Evolutionary conservation across 2,329 filamentous ascomycete species (phyloP), one percentile per base, ranked within the genome.

Genomic region (Aspergillus pseudoglaucus): DNA sequence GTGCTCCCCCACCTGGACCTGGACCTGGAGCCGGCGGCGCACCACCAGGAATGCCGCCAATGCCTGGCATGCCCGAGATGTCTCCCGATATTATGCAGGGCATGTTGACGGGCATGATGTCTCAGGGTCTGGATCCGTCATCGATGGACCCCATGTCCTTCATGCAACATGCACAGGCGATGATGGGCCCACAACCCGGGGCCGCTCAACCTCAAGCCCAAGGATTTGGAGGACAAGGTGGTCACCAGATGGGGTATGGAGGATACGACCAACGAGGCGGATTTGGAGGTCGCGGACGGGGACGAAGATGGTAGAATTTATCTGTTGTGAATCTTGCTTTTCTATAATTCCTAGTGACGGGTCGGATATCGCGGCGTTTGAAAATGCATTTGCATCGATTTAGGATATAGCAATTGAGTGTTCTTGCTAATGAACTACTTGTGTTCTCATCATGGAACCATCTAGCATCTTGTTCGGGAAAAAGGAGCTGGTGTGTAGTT

Each of bases 81-180:
- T 68, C 71, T 27, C 68, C 70, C 1, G 75, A 80, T 49, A 79
- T 81, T 72, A 79, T 81, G 75, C 76, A 80, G 65, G 73, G 76
- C 51, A 80, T 82, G 75, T 70, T 81, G 52, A 68, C 73, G 25
- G 70, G 73, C 55, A 77, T 80, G 70, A 75, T 77, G 65, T 65
- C 73, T 37, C 73, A 77, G 48, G 78, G 78, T 7, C 66, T 79
- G 47, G 75, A 79, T 54, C 76, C 77, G 2, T 69, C 69, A 6
- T 68, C 74, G 42, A 75, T 80, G 70, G 76, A 79, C 54, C 77
- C 77, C 5, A 70, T 72, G 58, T 66, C 71, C 18, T 78, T 81
- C 53, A 77, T 79, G 74, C 73, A 75, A 53, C 70, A 74, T 60
- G 72, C 76, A 45, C 72, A 78, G 60, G 68, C 70, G 22, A 75